Evolutionary conservation across 140 eudicot genomes (phyloP), one percentile per base, ranked within the genome.

Genomic region (Erigeron philadelphicus): DNA sequence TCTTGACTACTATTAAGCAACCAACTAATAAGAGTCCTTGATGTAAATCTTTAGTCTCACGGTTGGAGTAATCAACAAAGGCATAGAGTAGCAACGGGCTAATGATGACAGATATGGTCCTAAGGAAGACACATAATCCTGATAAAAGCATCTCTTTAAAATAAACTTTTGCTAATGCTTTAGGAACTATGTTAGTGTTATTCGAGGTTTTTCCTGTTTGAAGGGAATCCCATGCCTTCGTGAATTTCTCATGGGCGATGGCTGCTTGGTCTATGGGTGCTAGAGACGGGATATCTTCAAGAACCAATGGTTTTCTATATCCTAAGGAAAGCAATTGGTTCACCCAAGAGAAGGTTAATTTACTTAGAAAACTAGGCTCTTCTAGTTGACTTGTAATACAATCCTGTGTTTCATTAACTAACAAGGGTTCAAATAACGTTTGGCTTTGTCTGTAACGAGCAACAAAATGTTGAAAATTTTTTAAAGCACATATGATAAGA

Each of bases 321-420:
- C 97, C 97, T 61, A 81, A 38, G 3, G 78, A 65, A 71, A 87
- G 83, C 69, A 90, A 67, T 54, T 83, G 84, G 73, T 83, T 78
- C 18, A 90, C 73, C 97, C 97, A 90, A 19, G 89, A 84, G 78
- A 90, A 87, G 10, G 64, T 62, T 71, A 87, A 25, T 73, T 68
- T 81, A 73, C 88, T 81, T 3, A 83, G 52, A 18, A 84, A 49
- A 62, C 79, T 70, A 21, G 84, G 81, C 57, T 82, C 82, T 74
- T 79, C 71, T 74, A 73, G 18, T 63, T 47, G 64, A 48, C 49
- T 67, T 44, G 41, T 18, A 13, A 46, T 72, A 31, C 61, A 72
- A 17, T 67, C 68, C 9, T 61, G 75, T 62, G 77, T 43, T 56
- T 68, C 78, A 43, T 84, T 23, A 4, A 44, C 70, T 9, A 89